Conservation (phyloP, 176 grass and related monocot species). For the Pontederia crassipes region DNA sequence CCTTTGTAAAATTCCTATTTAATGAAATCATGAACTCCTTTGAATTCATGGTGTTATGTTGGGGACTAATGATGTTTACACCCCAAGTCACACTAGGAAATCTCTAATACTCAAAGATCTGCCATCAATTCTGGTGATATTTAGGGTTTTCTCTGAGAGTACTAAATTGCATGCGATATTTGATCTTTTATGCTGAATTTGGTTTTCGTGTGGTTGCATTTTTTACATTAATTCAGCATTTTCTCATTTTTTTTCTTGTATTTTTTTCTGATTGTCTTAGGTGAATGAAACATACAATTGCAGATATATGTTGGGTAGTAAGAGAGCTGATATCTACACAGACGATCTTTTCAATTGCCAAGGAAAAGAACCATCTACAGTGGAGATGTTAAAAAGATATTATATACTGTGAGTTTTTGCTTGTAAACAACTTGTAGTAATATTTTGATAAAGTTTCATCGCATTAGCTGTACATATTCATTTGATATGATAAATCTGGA, state of each 20-base stretch:
- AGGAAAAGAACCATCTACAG: conserved; percentile 50
- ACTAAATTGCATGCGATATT: no score
- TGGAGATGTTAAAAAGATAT: conserved; percentile 70
- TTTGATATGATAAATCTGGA: background rate
- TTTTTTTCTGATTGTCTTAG: conserved; percentile 31
- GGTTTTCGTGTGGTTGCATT: conserved; percentile 1
- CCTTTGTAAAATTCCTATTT: no score
- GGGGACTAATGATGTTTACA: no score
- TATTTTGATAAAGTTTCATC: background rate
- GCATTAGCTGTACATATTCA: background rate
- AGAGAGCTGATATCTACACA: conserved; percentile 64
- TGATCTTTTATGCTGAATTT: background rate
- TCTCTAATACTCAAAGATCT: no score
- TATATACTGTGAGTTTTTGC: conserved; percentile 53
- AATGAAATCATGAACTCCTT: no score
- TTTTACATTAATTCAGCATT: conserved; percentile 6
- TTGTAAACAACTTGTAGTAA: background rate
- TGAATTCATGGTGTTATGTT: no score
- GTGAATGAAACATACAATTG: conserved; percentile 92
- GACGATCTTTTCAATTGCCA: conserved; percentile 80
- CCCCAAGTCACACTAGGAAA: no score
- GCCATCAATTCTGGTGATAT: no score
- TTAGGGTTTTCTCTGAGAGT: no score
- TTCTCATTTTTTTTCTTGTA: conserved; percentile 5
- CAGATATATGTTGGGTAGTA: conserved; percentile 66